phyloP scores from a whole-genome alignment of 257 asterid genomes.

The Nicotiana noctiflora region DNA sequence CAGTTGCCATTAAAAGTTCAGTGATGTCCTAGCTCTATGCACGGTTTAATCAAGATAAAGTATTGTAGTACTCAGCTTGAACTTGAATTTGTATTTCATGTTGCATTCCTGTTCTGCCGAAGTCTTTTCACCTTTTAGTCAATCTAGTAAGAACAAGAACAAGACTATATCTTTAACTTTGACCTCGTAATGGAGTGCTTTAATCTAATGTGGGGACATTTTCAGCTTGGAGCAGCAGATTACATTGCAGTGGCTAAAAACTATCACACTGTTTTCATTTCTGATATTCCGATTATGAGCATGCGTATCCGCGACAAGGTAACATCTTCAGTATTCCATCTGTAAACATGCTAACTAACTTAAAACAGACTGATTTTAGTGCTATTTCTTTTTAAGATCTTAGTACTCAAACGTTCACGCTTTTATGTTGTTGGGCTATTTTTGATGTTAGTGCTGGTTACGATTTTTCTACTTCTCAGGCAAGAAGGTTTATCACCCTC shows the following conservation, averaged over 20 bases:
- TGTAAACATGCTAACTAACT: not conserved
- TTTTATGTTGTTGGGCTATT: not conserved
- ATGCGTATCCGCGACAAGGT: slow-evolving; percentile 99
- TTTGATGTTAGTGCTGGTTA: not conserved
- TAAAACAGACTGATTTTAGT: not conserved
- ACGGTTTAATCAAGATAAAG: not conserved
- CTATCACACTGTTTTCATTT: slow-evolving; percentile 80
- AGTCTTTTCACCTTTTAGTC: not conserved
- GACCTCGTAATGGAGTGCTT: not conserved
- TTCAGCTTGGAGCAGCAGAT: slow-evolving; percentile 97
- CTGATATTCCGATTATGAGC: slow-evolving; percentile 88
- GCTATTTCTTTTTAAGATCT: not conserved
- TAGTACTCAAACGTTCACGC: not conserved
- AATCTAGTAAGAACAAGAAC: not conserved
- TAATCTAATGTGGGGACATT: not conserved
- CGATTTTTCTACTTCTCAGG: slow-evolving; percentile 37
- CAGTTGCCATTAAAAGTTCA: not conserved
- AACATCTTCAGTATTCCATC: not conserved
- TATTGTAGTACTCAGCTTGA: not conserved
- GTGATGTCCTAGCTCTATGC: not conserved
- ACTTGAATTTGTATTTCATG: not conserved
- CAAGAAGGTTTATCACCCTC: slow-evolving; percentile 92
- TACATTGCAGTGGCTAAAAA: slow-evolving; percentile 78
- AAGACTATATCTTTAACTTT: not conserved
- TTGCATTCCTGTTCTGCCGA: not conserved